Base-by-base conservation (phyloP, 116 monocot species). In the Iris pallida region DNA sequence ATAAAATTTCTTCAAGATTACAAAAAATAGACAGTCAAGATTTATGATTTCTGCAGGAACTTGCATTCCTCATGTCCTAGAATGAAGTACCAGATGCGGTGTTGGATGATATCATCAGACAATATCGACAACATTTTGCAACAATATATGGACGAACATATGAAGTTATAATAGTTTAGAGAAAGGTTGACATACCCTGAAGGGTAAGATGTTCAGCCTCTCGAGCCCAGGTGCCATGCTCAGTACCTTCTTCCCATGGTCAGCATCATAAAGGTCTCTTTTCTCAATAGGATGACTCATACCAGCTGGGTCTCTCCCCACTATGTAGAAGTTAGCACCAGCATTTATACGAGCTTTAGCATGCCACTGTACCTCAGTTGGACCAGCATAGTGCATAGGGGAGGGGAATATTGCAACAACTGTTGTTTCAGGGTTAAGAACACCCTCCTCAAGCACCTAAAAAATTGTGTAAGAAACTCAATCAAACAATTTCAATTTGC, bases 321-420 rank as follows among this genome's bases (percentile, higher is more conserved):
- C 94, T 62, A 94, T 94, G 73, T 94, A 94, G 66, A 94, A 94
- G 63, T 94, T 90, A 19, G 94, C 94, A 66, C 94, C 94, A 0
- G 94, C 94, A 77, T 94, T 94, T 71, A 90, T 87, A 0, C 94
- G 77, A 60, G 94, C 58, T 49, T 94, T 94, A 7, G 94, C 94
- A 75, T 94, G 94, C 94, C 94, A 94, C 70, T 94, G 94, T 59
- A 94, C 94, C 76, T 94, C 94, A 59, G 94, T 90, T 45, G 94
- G 94, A 5, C 94, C 94, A 0, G 94, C 90, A 62, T 95, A 95
- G 69, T 83, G 86, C 90, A 95, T 90, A 4, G 94, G 82, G 41
- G 91, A 95, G 4, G 91, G 90, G 55, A 90, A 95, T 46, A 95
- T 86, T 45, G 94, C 78, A 59, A 90, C 79, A 15, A 94, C 90